Conservation (phyloP, 257 asterid genomes). For the Gentiana macrophylla region DNA sequence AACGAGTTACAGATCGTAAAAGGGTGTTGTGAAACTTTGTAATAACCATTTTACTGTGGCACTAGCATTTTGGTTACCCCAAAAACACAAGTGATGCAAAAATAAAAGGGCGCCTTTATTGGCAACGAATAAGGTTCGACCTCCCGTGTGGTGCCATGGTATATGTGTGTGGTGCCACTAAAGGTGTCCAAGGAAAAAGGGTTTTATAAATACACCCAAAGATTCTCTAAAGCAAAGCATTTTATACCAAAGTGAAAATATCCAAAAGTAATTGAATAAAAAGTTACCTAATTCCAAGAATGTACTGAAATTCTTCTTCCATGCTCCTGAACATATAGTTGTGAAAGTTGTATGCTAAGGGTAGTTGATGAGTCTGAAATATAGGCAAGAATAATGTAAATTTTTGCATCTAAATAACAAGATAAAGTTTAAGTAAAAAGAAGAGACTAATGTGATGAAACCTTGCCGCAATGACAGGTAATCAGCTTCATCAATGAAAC, state of each 20-base stretch:
- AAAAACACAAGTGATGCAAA: too few species aligned
- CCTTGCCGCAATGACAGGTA: too few species aligned
- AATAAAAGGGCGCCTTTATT: too few species aligned
- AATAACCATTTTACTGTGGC: too few species aligned
- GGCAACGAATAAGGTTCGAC: too few species aligned
- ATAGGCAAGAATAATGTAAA: neutral
- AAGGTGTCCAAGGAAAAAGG: neutral
- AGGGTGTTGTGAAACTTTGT: too few species aligned
- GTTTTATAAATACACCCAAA: neutral
- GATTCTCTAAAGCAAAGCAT: neutral
- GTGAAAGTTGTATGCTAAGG: constrained; percentile 80
- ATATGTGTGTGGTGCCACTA: neutral
- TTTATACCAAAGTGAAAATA: neutral
- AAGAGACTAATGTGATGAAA: too few species aligned
- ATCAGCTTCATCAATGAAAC: too few species aligned
- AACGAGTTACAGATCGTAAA: too few species aligned
- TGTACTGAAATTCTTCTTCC: constrained; percentile 96
- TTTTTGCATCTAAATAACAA: too few species aligned
- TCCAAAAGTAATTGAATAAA: neutral
- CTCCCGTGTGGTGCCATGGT: neutral
- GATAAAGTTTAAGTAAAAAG: neutral
- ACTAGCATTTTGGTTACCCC: too few species aligned
- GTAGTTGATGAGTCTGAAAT: constrained; percentile 80
- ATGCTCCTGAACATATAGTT: constrained; percentile 93
- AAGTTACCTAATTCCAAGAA: constrained; percentile 84